A percentile compares a stretch with the other conserved stretches of the same genome.
These are phyloP conservation scores for Lobosporangium transversale DNA, from an alignment of 192 early-diverging fungal species.

Conservation along the genomic window DNA sequence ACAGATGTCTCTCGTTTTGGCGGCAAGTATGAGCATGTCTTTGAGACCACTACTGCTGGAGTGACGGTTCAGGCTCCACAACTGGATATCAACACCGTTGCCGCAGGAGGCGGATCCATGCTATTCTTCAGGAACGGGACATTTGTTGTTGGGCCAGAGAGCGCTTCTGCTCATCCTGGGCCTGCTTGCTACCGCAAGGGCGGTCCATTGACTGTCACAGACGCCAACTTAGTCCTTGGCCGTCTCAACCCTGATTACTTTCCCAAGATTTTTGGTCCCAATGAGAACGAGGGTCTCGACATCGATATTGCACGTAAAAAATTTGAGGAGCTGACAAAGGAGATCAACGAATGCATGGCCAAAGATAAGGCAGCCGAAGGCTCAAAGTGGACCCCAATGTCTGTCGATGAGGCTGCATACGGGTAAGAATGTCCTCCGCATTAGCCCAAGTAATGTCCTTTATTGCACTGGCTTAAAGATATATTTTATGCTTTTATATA, in stretches of 20 bases:
- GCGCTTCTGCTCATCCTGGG: conserved; percentile 93
- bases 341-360: conserved; percentile 70
- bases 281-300: conserved; percentile 86
- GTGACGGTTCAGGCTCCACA: conserved; percentile 96
- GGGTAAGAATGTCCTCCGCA: too few species aligned
- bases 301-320: conserved; percentile 63
- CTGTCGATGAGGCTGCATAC: conserved; percentile 87
- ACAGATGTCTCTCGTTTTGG: conserved; percentile 94
- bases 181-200: conserved; percentile 95
- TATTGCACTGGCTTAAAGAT: neutral
- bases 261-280: conserved; percentile 93
- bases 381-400: conserved; percentile 58
- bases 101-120: conserved; percentile 94
- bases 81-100: conserved; percentile 95
- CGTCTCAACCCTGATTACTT: conserved; percentile 87
- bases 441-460: too few species aligned
- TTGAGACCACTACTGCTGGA: conserved; percentile 92
- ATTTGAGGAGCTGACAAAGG: conserved; percentile 71
- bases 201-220: conserved; percentile 93
- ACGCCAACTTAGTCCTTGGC: conserved; percentile 93
- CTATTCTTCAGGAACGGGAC: conserved; percentile 94
- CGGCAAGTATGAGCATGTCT: conserved; percentile 91
- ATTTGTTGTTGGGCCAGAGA: conserved; percentile 93
- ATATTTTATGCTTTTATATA: neutral
- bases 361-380: conserved; percentile 32